Conservation (phyloP, 495 filamentous ascomycete genomes). For the Aspergillus heteromorphus region DNA sequence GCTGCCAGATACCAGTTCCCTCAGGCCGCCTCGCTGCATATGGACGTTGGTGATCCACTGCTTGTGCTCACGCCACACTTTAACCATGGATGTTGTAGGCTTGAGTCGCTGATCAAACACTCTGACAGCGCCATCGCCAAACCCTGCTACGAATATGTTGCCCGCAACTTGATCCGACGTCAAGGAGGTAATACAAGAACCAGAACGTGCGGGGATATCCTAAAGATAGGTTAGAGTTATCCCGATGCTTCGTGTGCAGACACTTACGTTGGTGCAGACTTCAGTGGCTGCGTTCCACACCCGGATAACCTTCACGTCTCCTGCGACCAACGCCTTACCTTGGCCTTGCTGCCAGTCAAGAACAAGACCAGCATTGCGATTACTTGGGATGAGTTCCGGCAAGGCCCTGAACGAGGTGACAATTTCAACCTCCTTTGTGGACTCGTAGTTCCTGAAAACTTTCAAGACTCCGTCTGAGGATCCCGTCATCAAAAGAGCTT, state of each 20-base stretch:
- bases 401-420: slow-evolving; percentile 87
- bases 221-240: slow-evolving; percentile 18
- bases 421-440: slow-evolving; percentile 67
- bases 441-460: slow-evolving; percentile 85
- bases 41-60: slow-evolving; percentile 94
- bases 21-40: slow-evolving; percentile 90
- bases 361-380: slow-evolving; percentile 87
- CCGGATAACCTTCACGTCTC: slow-evolving; percentile 90
- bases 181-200: slow-evolving; percentile 89
- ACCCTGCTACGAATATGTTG: slow-evolving; percentile 91
- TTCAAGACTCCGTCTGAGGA: slow-evolving; percentile 91
- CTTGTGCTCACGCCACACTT: slow-evolving; percentile 91
- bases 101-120: slow-evolving; percentile 86
- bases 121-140: slow-evolving; percentile 92
- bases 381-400: slow-evolving; percentile 86
- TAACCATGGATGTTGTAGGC: slow-evolving; percentile 82
- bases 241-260: neutral
- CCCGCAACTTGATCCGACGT: slow-evolving; percentile 97
- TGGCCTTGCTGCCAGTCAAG: slow-evolving; percentile 99
- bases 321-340: slow-evolving; percentile 87
- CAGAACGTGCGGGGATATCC: slow-evolving; percentile 93
- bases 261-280: slow-evolving; percentile 70
- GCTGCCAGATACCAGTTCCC: slow-evolving; percentile 83
- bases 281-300: slow-evolving; percentile 95
- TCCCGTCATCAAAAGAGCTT: slow-evolving; percentile 88